Conservation (phyloP, 75 land plant genomes). For the Azolla pinnata region DNA sequence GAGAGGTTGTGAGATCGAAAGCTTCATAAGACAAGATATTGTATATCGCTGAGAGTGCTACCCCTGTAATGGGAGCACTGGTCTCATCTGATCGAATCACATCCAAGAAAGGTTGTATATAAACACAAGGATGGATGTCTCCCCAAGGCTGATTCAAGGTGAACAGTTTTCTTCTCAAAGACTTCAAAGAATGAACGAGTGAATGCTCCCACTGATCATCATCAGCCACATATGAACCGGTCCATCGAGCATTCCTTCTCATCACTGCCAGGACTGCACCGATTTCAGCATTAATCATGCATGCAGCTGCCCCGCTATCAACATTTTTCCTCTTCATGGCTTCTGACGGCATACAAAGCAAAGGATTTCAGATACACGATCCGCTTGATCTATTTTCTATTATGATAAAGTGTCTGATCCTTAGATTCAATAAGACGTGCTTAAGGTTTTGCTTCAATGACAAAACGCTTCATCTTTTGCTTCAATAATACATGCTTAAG, state of each 20-base stretch:
- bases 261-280: conserved; percentile 84
- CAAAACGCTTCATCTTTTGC: too few species aligned
- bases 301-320: conserved; percentile 54
- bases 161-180: conserved; percentile 55
- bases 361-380: too few species aligned
- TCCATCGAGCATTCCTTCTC: conserved; percentile 89
- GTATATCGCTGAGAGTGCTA: conserved; percentile 75
- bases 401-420: too few species aligned
- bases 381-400: too few species aligned
- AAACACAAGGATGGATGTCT: conserved; percentile 55
- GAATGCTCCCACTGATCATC: conserved; percentile 82
- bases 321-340: not conserved
- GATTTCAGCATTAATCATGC: conserved; percentile 81
- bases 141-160: conserved; percentile 63
- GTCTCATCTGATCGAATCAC: conserved; percentile 90
- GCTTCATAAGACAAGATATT: conserved; percentile 70
- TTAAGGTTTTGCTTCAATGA: too few species aligned
- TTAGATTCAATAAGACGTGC: too few species aligned
- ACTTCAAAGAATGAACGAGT: conserved; percentile 65
- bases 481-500: too few species aligned
- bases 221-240: conserved; percentile 63
- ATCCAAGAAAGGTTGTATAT: conserved; percentile 83
- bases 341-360: too few species aligned
- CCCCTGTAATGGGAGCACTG: conserved; percentile 82
- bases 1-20: conserved; percentile 50